A percentile compares a stretch with the other conserved stretches of the same genome.
These are phyloP conservation scores for Vaccinium corymbosum DNA, from an alignment of 148 eudicot genomes.

Conservation along the genomic window DNA sequence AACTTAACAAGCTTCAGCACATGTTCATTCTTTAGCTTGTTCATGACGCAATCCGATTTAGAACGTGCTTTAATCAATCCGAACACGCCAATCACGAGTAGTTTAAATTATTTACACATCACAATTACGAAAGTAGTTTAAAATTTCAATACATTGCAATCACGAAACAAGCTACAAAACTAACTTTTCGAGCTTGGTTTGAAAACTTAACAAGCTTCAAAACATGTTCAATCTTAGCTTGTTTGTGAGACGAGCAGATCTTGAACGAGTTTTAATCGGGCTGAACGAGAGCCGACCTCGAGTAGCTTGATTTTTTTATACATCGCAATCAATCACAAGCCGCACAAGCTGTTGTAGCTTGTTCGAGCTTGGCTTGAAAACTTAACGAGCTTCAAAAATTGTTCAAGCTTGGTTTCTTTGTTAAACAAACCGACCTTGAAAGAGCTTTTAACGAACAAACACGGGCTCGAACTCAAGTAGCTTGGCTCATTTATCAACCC, in stretches of 20 bases:
- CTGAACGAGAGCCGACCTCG: too few species aligned
- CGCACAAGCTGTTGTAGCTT: not conserved
- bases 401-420: not conserved
- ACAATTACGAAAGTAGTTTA: not conserved
- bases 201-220: not conserved
- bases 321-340: not conserved
- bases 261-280: not conserved
- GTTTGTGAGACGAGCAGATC: not conserved
- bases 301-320: not conserved
- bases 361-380: not conserved
- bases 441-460: not conserved
- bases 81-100: not conserved
- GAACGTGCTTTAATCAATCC: not conserved
- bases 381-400: not conserved
- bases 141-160: too few species aligned
- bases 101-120: not conserved
- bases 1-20: not conserved
- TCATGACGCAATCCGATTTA: not conserved
- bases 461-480: not conserved
- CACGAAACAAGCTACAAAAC: not conserved
- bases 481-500: not conserved
- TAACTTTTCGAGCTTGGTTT: not conserved
- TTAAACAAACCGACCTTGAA: not conserved
- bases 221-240: not conserved
- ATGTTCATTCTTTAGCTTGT: not conserved